Evolutionary conservation across 768 basidiomycete genomes (phyloP), one percentile per base, ranked within the genome.

Genomic region (Chalciporus piperatus): DNA sequence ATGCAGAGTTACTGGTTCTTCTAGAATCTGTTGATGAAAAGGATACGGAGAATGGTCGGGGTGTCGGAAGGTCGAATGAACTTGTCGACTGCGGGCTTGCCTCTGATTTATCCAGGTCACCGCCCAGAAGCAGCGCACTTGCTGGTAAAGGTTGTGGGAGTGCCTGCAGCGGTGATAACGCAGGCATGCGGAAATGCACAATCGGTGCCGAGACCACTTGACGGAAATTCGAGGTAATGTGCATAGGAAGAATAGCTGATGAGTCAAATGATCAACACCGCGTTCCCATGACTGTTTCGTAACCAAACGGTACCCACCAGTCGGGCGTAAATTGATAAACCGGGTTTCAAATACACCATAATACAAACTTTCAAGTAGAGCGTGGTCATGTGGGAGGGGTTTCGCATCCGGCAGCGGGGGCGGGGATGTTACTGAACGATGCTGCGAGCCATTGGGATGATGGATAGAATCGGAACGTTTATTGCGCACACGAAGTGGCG

Each of bases 211-310:
- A 66, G 4, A 75, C 74, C 25, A 85, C 83, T 51, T 83, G 84
- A 41, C 82, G 73, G 63, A 89, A 89, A 61, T 85, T 84, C 16
- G 83, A 81, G 9, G 82, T 84, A 62, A 89, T 82, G 63, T 87
- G 82, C 30, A 76, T 80, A 2, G 86, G 85, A 42, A 88, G 69
- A 44, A 87, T 72, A 51, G 87, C 86, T 87, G 57, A 56, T 28
- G n/a, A n/a, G 35, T 53, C 39, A 37, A 37, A 4, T 41, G 28
- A 25, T 59, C 10, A 67, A 30, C 20, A 52, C 16, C 39, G 40
- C 8, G 20, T 22, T 39, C 42, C 48, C 10, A 20, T 16, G 54
- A 46, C 35, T 20, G 4, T 20, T 22, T 16, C 30, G 22, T 16
- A 37, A 20, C 19, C 4, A 35, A 46, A 32, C 22, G 10, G 33